Conservation (phyloP, 345 rosid genomes). For the Citrus sinensis region DVS_A1.0 CM039167.1:28885001-28885500, state of each 20-base stretch:
- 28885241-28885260: background rate
- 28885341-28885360: background rate
- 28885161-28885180: background rate
- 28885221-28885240: constrained; percentile 20
- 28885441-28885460: constrained; percentile 40
- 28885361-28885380: background rate
- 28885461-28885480: constrained; percentile 27
- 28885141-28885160: constrained; percentile 21
- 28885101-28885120: constrained; percentile 15
- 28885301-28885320: background rate
- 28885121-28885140: constrained; percentile 20
- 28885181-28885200: constrained; percentile 4
- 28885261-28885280: background rate
- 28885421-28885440: constrained; percentile 36
- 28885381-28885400: constrained; percentile 5
- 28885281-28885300: background rate
- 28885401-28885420: constrained; percentile 10
- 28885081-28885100: constrained; percentile 1
- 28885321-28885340: too few species aligned
- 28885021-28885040: constrained; percentile 4
- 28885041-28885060: background rate
- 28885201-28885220: constrained; percentile 8
- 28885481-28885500: constrained; percentile 29
- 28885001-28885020: constrained; percentile 42
- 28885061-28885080: background rate